These are phyloP conservation scores for Fusarium sp. DNA, from an alignment of 2,329 filamentous ascomycete species.

Conservation along the genomic window DNA sequence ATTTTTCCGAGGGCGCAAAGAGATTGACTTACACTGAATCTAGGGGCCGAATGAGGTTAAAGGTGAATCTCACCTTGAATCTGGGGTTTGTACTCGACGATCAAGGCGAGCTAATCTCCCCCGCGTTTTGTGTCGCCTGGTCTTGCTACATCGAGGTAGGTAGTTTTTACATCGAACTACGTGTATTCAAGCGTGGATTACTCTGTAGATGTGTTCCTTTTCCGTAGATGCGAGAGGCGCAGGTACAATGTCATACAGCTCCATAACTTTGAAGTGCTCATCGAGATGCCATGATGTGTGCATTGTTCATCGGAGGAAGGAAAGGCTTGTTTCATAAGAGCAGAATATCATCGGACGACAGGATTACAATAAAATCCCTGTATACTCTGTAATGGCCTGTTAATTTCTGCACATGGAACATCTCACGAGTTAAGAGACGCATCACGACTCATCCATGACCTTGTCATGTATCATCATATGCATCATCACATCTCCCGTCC, in stretches of 20 bases:
- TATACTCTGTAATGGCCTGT: background rate
- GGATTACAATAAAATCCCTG: constrained; percentile 4
- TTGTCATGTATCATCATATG: constrained; percentile 1
- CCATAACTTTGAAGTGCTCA: background rate
- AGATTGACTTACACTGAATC: background rate
- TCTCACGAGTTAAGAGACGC: background rate
- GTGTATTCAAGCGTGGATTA: too few species aligned
- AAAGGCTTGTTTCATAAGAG: constrained; percentile 6
- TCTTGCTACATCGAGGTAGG: background rate
- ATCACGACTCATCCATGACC: background rate
- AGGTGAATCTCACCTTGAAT: background rate
- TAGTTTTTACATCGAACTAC: background rate
- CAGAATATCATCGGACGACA: constrained; percentile 1
- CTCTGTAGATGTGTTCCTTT: too few species aligned
- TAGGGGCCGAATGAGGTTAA: background rate
- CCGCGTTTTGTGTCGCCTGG: background rate
- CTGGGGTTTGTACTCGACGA: background rate
- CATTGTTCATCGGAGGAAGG: constrained; percentile 11
- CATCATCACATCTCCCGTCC: constrained; percentile 4
- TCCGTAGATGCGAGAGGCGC: background rate
- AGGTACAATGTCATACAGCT: constrained; percentile 1
- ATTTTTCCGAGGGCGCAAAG: constrained; percentile 4
- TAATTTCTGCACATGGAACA: background rate
- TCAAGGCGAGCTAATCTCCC: background rate
- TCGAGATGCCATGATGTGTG: background rate